Percentiles rank a stretch among this genome's conserved stretches.
Conservation (phyloP, 441 rosid genomes). For the Populus hybrid region DNA sequence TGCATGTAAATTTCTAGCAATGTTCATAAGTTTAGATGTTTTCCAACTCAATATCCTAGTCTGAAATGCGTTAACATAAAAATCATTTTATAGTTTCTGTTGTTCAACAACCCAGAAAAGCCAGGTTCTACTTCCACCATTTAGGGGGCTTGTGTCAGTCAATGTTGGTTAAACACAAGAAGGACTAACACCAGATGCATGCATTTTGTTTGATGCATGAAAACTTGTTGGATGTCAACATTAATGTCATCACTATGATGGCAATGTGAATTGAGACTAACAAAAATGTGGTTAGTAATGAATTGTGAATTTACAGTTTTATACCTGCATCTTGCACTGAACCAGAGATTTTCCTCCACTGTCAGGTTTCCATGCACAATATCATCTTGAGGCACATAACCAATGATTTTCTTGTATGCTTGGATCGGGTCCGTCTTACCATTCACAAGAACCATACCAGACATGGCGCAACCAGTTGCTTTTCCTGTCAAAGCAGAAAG, state of each 20-base stretch:
- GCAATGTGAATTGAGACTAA: neutral
- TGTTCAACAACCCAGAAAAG: neutral
- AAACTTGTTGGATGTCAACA: neutral
- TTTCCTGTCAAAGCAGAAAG: constrained; percentile 90
- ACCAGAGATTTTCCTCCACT: constrained; percentile 95
- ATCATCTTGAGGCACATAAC: constrained; percentile 98
- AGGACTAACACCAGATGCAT: neutral
- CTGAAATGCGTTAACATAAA: neutral
- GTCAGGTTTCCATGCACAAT: constrained; percentile 97
- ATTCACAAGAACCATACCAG: constrained; percentile 74
- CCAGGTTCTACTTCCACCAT: neutral
- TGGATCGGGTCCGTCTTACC: constrained; percentile 75
- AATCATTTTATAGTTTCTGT: neutral
- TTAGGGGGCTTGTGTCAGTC: neutral
- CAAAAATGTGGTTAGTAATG: neutral
- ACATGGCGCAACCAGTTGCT: constrained; percentile 70
- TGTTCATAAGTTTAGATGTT: neutral
- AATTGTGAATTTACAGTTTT: neutral
- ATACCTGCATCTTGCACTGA: constrained; percentile 99
- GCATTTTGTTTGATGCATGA: neutral
- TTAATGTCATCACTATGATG: too few relatives aligned
- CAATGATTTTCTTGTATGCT: constrained; percentile 83
- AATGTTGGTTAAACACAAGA: neutral
- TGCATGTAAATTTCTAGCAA: neutral
- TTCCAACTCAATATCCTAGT: neutral